Evolutionary conservation across 2,329 filamentous ascomycete genomes (phyloP), one percentile per base, ranked within the genome.

Genomic region (Neophaeococcomyces mojaviensis): DNA sequence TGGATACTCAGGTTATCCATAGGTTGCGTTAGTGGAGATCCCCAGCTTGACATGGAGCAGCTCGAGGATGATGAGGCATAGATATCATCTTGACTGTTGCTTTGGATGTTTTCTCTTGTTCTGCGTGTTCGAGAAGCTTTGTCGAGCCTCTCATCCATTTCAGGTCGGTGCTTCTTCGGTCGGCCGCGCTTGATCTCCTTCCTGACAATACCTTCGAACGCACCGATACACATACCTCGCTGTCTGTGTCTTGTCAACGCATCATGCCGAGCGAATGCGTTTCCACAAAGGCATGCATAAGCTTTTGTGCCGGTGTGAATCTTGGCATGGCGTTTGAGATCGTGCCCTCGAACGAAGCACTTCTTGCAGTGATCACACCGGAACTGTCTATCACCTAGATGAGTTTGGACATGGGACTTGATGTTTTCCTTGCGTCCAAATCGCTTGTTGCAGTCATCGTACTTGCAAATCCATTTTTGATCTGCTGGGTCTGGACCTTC

Each of bases 361-460:
- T 97, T 97, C 43, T 84, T 77, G 70, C 92, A 98, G 46, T 86
- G 83, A 37, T 90, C 88, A 68, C 92, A 98, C 65, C 87, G 84
- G 69, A 88, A 98, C 63, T 96, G 92, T 39, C 92, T 79, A 64
- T 98, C 92, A 59, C 94, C 92, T 53, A 98, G 82, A 67, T 98
- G 92, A 3, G 92, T 98, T 68, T 98, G 92, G 12, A 98, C 87
- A 64, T 98, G 92, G 1, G 89, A 94, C 64, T 95, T 94, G 72
- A 97, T 96, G 68, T 98, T 46, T 66, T 98, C 92, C 65, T 96
- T 94, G 57, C 92, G 81, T n/a, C 89, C 90, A 62, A 98, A 97
- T 44, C 82, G 79, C 66, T 95, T 94, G 56, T 82, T 78, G 66
- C 92, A 98, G 22, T 81, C 82, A 7, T 87, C 71, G 57, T 70